Evolutionary conservation across 176 grass and related monocot species (phyloP).

Genomic region (Eleusine coracana): DNA sequence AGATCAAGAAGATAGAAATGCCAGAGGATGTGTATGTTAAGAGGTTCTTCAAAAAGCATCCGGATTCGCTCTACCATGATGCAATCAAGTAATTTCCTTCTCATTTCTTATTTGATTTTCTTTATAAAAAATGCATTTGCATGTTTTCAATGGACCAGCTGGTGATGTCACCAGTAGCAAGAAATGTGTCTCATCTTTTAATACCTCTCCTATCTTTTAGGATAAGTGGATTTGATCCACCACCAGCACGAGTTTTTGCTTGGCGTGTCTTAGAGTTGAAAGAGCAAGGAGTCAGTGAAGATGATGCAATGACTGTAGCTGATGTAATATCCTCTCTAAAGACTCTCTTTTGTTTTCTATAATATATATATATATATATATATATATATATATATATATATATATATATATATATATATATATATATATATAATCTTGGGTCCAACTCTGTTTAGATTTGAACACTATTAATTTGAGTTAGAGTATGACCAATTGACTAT

Average conservation of each 20-base stretch:
- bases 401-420: not conserved
- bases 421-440: not conserved
- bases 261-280: constrained; percentile 85
- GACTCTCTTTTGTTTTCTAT: constrained; percentile 16
- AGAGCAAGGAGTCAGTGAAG: constrained; percentile 66
- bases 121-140: not conserved
- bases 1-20: constrained; percentile 60
- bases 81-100: constrained; percentile 58
- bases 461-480: not conserved
- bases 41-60: constrained; percentile 66
- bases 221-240: constrained; percentile 78
- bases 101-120: not conserved
- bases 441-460: not conserved
- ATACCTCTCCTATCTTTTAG: constrained; percentile 37
- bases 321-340: constrained; percentile 57
- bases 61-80: constrained; percentile 78
- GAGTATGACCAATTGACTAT: not conserved
- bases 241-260: constrained; percentile 86
- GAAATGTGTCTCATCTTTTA: not conserved
- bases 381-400: too few relatives aligned
- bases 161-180: not conserved
- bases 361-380: not conserved
- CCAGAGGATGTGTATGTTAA: constrained; percentile 74
- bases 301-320: constrained; percentile 80
- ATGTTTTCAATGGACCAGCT: not conserved